phyloP scores from a whole-genome alignment of 306 rosid species.

The Purshia tridentata region DNA sequence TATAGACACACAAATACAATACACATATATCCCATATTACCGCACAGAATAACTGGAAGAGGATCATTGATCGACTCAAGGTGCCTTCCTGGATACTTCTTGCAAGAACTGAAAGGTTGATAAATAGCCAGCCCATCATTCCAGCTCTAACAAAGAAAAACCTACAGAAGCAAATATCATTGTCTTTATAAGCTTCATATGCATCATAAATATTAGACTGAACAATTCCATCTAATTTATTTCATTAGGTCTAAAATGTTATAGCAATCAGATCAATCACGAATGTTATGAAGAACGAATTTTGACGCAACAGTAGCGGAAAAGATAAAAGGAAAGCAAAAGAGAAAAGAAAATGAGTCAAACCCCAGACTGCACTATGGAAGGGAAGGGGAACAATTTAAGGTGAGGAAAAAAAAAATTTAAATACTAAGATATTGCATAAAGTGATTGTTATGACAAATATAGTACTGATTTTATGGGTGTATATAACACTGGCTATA shows the following conservation, averaged over 20 bases:
- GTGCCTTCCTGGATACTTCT: slow-evolving; percentile 61
- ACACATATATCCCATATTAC: slow-evolving; percentile 44
- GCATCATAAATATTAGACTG: slow-evolving; percentile 23
- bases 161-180: slow-evolving; percentile 45
- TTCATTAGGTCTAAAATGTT: slow-evolving; percentile 6
- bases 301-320: background rate
- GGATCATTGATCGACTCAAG: slow-evolving; percentile 71
- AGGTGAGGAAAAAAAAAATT: background rate
- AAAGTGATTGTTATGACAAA: background rate
- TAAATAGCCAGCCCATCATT: slow-evolving; percentile 95
- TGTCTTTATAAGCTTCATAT: slow-evolving; percentile 6
- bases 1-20: background rate
- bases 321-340: background rate
- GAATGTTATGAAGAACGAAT: background rate
- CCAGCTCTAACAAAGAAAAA: slow-evolving; percentile 99
- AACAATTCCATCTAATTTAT: slow-evolving; percentile 12
- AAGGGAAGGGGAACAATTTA: background rate
- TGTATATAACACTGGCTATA: background rate
- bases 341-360: background rate
- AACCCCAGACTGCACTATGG: background rate
- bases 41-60: slow-evolving; percentile 74
- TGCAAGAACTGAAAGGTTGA: slow-evolving; percentile 76
- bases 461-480: background rate
- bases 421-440: background rate
- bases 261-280: background rate